A percentile compares a stretch with the other conserved stretches of the same genome.
Evolutionary conservation across 176 grass and related monocot species (phyloP).

Genomic region (Melocanna baccifera): DNA sequence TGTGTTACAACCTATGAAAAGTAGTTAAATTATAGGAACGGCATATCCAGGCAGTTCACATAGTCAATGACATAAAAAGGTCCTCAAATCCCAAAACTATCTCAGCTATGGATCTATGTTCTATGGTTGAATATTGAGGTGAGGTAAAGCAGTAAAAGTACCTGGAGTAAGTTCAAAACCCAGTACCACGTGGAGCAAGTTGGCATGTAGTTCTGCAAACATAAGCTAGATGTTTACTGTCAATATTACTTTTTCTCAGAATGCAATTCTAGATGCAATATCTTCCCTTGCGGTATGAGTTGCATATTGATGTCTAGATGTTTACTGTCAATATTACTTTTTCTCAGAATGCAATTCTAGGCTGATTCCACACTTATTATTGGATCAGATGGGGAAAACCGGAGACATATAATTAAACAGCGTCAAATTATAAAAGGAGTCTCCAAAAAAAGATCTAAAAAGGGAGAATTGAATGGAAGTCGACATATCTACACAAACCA

Average conservation of each 20-base stretch:
- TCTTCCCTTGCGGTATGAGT: not conserved
- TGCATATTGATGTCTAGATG: too few species aligned
- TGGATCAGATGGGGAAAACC: not conserved
- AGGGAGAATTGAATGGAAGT: not conserved
- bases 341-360: too few species aligned
- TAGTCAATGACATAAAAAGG: not conserved
- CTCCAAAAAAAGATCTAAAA: too few species aligned
- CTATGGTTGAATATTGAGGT: not conserved
- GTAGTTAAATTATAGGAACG: not conserved
- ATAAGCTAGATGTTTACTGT: not conserved
- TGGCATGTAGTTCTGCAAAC: slow-evolving; percentile 51
- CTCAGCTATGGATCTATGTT: not conserved
- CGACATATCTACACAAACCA: not conserved
- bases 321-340: too few species aligned
- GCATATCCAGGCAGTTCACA: not conserved
- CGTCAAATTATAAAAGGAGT: not conserved
- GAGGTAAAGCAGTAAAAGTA: slow-evolving; percentile 10
- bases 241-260: not conserved
- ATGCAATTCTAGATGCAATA: not conserved
- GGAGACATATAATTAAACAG: not conserved
- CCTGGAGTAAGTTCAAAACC: slow-evolving; percentile 74
- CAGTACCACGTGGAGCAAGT: slow-evolving; percentile 67
- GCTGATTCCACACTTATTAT: not conserved
- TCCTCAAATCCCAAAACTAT: not conserved
- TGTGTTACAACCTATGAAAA: not conserved